phyloP scores from a whole-genome alignment of 1,284 basidiomycete species.

The Fomes fomentarius region DNA sequence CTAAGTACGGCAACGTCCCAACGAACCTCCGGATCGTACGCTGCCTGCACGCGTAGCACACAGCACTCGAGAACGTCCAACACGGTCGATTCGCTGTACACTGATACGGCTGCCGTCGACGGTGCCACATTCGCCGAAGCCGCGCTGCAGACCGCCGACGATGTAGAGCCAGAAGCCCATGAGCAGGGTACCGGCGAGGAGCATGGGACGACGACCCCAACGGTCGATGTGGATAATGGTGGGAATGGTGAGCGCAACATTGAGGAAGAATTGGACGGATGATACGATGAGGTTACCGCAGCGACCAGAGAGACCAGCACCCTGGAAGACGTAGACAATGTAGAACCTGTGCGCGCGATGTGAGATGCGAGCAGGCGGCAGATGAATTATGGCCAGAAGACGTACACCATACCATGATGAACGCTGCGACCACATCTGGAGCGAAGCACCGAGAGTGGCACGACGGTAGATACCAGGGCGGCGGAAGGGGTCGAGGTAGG shows the following conservation, averaged over 20 bases:
- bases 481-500: conserved; percentile 66
- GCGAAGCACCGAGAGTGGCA: conserved; percentile 43
- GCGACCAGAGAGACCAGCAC: conserved; percentile 72
- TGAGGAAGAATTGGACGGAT: conserved; percentile 80
- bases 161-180: conserved; percentile 81
- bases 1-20: no score
- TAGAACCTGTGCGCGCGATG: conserved; percentile 55
- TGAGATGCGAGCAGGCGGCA: not conserved
- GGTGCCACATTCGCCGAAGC: conserved; percentile 64
- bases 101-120: conserved; percentile 51
- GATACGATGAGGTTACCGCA: conserved; percentile 77
- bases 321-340: conserved; percentile 77
- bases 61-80: conserved; percentile 77
- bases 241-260: conserved; percentile 70
- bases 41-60: no score
- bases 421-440: conserved; percentile 54
- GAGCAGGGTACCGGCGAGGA: conserved; percentile 61
- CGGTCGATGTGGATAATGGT: conserved; percentile 78
- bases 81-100: conserved; percentile 77
- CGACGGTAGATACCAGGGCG: conserved; percentile 48
- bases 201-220: conserved; percentile 81
- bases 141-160: conserved; percentile 76
- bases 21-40: no score
- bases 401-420: conserved; percentile 68
- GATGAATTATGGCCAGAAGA: conserved; percentile 1